Base-by-base conservation (phyloP, 108 stramenopile species). In the Cyclostephanos tholiformis region DNA sequence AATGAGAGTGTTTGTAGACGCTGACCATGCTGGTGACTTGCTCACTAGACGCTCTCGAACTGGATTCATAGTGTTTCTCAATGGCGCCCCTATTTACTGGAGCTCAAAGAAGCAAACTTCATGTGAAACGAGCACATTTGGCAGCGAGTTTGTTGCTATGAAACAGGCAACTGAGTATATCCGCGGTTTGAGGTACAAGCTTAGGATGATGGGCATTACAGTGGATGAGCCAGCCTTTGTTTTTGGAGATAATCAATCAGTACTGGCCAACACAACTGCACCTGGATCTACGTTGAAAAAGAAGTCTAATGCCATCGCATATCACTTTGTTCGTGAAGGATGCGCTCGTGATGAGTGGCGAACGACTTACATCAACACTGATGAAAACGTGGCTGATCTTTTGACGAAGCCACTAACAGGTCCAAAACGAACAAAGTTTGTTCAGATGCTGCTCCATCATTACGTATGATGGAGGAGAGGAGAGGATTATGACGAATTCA, bases 141-240 rank as follows among this genome's bases (percentile, higher is more conserved):
- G 77, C 23, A 26, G 52, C 14, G 86, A 89, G 63, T 83, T 86
- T 56, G 49, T 77, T 11, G 89, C 85, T 17, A 85, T 86, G 80
- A 86, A 75, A 60, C 53, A 52, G 44, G 71, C 72, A 26, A 53
- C 27, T 43, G 86, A 87, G 50, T 81, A 52, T 23, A 23, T 84
- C 19, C 6, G 76, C 41, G 86, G 84, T 6, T 16, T 88, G 7
- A 30, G 85, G 52, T 88, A 86, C 69, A 89, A 86, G 71, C n/a
- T n/a, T n/a, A 27, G 82, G 5, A 86, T 85, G 79, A 83, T 83
- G 84, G 88, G 86, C 13, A 75, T 86, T 10, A 72, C 74, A n/a
- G 51, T 69, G 63, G 71, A 56, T 17, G 48, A 38, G 17, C 61
- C 49, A 17, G 61, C 63, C 8, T 63, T 62, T 43, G 48, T 69